A percentile compares a stretch with the other conserved stretches of the same genome.
phyloP scores from a whole-genome alignment of 495 filamentous ascomycete species.

The Xylaria scruposa region DNA sequence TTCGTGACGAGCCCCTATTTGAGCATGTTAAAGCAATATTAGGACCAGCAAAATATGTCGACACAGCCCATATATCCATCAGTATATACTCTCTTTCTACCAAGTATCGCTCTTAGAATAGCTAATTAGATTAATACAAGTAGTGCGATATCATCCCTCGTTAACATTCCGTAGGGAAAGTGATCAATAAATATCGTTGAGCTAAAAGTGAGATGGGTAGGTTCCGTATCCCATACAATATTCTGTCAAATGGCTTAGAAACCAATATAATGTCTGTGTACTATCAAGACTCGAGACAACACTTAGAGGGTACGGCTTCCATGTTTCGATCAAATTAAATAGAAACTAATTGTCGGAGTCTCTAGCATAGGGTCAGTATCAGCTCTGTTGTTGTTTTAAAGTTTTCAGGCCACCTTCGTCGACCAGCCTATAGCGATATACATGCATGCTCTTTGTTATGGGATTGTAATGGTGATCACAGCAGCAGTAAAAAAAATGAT shows the following conservation, averaged over 20 bases:
- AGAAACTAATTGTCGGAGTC: background rate
- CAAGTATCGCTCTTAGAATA: constrained; percentile 33
- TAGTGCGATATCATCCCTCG: background rate
- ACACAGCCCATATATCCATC: constrained; percentile 39
- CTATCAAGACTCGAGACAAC: no score
- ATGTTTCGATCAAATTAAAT: background rate
- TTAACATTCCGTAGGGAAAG: background rate
- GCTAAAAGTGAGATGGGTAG: background rate
- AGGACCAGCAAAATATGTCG: constrained; percentile 37
- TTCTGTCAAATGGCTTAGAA: background rate
- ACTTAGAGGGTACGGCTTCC: background rate
- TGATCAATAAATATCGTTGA: background rate
- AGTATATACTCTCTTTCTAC: constrained; percentile 39
- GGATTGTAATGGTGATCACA: no score
- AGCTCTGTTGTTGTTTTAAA: no score
- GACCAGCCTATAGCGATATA: no score
- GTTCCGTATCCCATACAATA: background rate
- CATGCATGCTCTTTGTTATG: no score
- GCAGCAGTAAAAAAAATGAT: background rate
- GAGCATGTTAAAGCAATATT: constrained; percentile 39
- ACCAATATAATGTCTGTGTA: no score
- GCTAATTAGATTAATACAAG: background rate
- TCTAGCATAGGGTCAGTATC: no score
- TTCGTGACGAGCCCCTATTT: constrained; percentile 35
- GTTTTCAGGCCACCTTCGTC: no score